Base-by-base conservation (phyloP, 495 filamentous ascomycete species). In the Annulohypoxylon stygium region DNA sequence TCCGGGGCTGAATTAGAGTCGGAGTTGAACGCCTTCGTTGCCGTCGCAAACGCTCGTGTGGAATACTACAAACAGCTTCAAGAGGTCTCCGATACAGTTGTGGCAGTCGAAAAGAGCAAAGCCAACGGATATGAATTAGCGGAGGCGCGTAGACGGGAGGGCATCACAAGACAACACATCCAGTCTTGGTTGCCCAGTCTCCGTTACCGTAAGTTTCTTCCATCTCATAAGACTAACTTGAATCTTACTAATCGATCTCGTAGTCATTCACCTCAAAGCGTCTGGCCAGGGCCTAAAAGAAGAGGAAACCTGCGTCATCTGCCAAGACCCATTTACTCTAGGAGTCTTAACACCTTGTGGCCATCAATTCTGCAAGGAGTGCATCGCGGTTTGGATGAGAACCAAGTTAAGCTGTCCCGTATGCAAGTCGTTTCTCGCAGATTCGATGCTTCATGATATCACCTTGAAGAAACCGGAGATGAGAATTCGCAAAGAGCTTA, bases 11-110 rank as follows among this genome's bases (percentile, higher is more conserved):
- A 78, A 11, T 73, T 97, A 54, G 87, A 92, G 61, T 91, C 86
- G 74, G 95, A 97, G 74, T 76, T 94, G 4, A 90, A 95, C 39
- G 78, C 90, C 39, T 96, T 97, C 76, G 90, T 88, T 30, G 86
- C 88, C 37, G 88, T 91, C 0, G 92, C 93, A 86, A 97, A 97
- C 74, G 85, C 89, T 54, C 89, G 95, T 11, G 81, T 97, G 5
- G 93, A 95, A 43, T 98, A 91, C 69, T 97, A 97, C 78, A 88
- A 91, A 0, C 95, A 97, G 73, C 82, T 99, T 18, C 95, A 98
- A 76, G 86, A 88, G 16, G 88, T 98, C 37, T 98, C 95, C 0
- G 94, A 97, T 79, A 93, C 87, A 23, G 93, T 97, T 0, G 88
- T 86, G 8, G 91, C 91, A 7, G 91, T 91, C 48, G 90, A 93